phyloP scores from a whole-genome alignment of 2,329 filamentous ascomycete genomes.

The Verticillium longisporum region DNA sequence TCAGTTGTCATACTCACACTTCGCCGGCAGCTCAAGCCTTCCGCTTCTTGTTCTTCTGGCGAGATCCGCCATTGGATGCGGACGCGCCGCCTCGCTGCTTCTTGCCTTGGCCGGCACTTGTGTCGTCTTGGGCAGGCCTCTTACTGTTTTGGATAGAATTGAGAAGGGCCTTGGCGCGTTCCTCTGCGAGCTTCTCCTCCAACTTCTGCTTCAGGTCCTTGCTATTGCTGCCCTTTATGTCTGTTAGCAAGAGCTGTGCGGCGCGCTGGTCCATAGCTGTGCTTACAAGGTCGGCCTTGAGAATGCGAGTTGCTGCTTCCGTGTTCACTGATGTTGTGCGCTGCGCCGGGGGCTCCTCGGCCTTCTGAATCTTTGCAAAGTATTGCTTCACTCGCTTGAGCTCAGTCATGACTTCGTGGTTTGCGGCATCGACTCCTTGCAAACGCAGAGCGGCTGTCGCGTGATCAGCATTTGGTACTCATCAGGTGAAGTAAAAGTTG shows the following conservation, averaged over 20 bases:
- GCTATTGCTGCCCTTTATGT: slow-evolving; percentile 36
- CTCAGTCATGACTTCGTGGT: slow-evolving; percentile 80
- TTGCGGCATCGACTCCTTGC: slow-evolving; percentile 72
- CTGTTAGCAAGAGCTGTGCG: background rate
- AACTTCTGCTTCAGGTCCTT: slow-evolving; percentile 44
- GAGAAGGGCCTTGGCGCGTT: slow-evolving; percentile 44
- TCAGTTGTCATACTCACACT: background rate
- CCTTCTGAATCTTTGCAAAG: slow-evolving; percentile 81
- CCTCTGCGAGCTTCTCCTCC: slow-evolving; percentile 49
- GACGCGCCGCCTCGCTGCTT: slow-evolving; percentile 11
- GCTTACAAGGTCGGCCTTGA: slow-evolving; percentile 71
- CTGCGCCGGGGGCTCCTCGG: slow-evolving; percentile 56
- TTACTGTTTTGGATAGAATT: slow-evolving; percentile 35
- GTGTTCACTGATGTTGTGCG: slow-evolving; percentile 58
- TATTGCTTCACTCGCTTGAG: slow-evolving; percentile 83
- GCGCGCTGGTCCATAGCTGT: background rate
- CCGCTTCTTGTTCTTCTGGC: slow-evolving; percentile 18
- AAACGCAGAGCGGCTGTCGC: slow-evolving; percentile 65
- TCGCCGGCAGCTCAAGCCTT: slow-evolving; percentile 7
- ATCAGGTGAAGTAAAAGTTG: background rate
- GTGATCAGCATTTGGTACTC: slow-evolving; percentile 4
- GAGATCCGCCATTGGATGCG: background rate
- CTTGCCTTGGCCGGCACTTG: slow-evolving; percentile 23
- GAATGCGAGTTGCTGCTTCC: slow-evolving; percentile 70
- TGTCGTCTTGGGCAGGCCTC: slow-evolving; percentile 27